These are phyloP conservation scores for Rhododendron kiyosumense DNA, from an alignment of 148 eudicot genomes.

Conservation along the genomic window DNA sequence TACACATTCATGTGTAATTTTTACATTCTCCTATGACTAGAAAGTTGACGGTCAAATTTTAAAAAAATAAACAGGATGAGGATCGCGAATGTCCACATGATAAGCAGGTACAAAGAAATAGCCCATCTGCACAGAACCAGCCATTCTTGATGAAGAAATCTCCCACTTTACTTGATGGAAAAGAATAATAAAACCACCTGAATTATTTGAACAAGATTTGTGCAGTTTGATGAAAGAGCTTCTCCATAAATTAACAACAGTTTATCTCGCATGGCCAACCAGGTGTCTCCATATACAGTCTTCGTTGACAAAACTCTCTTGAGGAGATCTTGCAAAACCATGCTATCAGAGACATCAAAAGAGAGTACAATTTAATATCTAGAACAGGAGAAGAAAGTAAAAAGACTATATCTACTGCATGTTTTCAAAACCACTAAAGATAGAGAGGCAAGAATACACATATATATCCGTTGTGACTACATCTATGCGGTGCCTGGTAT, in stretches of 20 bases:
- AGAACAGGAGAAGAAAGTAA: slow-evolving; percentile 4
- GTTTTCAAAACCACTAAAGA: neutral
- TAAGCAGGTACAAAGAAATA: neutral
- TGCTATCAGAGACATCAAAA: slow-evolving; percentile 47
- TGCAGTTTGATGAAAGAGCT: slow-evolving; percentile 71
- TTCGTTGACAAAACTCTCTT: slow-evolving; percentile 55
- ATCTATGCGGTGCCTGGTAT: neutral
- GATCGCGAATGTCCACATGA: neutral
- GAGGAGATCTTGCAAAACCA: slow-evolving; percentile 76
- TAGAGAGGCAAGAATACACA: neutral
- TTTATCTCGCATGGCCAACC: slow-evolving; percentile 50
- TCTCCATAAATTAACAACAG: slow-evolving; percentile 62
- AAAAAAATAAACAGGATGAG: neutral
- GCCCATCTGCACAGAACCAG: neutral
- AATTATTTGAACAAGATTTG: slow-evolving; percentile 63
- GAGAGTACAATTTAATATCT: slow-evolving; percentile 19
- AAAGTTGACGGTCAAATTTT: neutral
- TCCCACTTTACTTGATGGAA: slow-evolving; percentile 11
- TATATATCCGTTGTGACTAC: neutral
- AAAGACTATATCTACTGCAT: slow-evolving; percentile 3
- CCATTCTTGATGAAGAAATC: neutral
- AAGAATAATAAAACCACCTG: slow-evolving; percentile 55
- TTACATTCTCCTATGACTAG: neutral
- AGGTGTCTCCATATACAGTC: slow-evolving; percentile 48
- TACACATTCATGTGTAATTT: neutral